These are phyloP conservation scores for Cercophora samala DNA, from an alignment of 495 filamentous ascomycete genomes.

Conservation along the genomic window DNA sequence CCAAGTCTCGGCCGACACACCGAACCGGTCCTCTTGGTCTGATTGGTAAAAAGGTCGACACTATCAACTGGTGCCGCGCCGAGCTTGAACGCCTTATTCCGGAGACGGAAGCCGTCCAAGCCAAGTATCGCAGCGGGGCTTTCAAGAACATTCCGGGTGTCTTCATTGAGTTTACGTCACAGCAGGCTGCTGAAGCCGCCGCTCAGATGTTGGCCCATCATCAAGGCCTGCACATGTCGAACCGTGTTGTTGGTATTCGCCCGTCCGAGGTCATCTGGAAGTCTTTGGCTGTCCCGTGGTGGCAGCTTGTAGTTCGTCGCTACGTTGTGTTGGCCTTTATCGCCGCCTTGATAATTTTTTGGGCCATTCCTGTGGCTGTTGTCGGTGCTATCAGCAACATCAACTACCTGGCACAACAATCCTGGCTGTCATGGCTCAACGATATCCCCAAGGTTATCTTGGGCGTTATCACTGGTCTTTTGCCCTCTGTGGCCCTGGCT, in stretches of 20 bases:
- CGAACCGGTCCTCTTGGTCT: conserved; percentile 67
- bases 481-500: conserved; percentile 75
- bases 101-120: conserved; percentile 71
- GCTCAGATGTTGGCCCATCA: conserved; percentile 86
- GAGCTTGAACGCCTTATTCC: conserved; percentile 81
- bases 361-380: conserved; percentile 86
- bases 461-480: conserved; percentile 80
- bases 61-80: conserved; percentile 85
- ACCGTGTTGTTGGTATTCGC: conserved; percentile 79
- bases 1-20: conserved; percentile 83
- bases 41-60: conserved; percentile 90
- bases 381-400: conserved; percentile 89
- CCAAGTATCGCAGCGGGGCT: conserved; percentile 65
- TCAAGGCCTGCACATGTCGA: conserved; percentile 87
- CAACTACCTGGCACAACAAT: conserved; percentile 57
- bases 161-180: conserved; percentile 83
- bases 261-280: conserved; percentile 88
- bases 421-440: conserved; percentile 71
- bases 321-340: conserved; percentile 69
- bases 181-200: conserved; percentile 80
- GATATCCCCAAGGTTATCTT: conserved; percentile 66
- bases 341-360: conserved; percentile 81
- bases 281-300: conserved; percentile 84
- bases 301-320: conserved; percentile 72
- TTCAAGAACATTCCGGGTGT: conserved; percentile 67